Conservation (phyloP, 176 grass and related monocot species). For the Sorghum bicolor region Sorghum_bicolor_NCBIv3 NC_012870.2:1847501-1848000, state of each 20-base stretch:
- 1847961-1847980: not conserved
- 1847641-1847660: not conserved
- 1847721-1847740: not conserved
- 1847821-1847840: not conserved
- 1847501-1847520: slow-evolving; percentile 27
- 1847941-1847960: not conserved
- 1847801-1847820: not conserved
- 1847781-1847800: not conserved
- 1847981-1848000: not conserved
- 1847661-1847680: not conserved
- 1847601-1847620: not conserved
- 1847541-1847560: not conserved
- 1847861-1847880: not conserved
- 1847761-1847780: not conserved
- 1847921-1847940: not conserved
- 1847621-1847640: slow-evolving; percentile 2
- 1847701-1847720: not conserved
- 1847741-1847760: slow-evolving; percentile 19
- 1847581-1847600: not conserved
- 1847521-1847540: not conserved
- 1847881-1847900: not conserved
- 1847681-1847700: slow-evolving; percentile 8
- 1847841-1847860: slow-evolving; percentile 4
- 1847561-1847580: not conserved
- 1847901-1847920: not conserved